Percentiles rank a stretch among this genome's conserved stretches.
Conservation (phyloP, 192 early-diverging fungal species). For the Backusella macrospora region DNA sequence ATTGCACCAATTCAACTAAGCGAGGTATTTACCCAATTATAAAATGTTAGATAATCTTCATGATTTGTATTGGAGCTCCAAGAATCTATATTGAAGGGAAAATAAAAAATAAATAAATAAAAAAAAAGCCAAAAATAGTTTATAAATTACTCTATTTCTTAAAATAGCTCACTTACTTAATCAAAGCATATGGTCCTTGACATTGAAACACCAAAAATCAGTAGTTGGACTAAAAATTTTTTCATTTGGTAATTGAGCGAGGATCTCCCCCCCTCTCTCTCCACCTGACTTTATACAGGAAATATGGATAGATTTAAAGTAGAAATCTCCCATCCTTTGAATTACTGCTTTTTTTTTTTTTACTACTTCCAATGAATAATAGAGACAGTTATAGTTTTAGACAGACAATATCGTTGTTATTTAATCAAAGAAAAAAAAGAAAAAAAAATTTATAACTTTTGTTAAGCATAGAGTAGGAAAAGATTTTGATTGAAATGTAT, state of each 20-base stretch:
- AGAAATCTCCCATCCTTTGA: not conserved
- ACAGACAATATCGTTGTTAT: not conserved
- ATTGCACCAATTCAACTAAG: not conserved
- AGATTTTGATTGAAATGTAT: not conserved
- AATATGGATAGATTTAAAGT: not conserved
- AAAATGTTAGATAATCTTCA: not conserved
- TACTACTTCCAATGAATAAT: slow-evolving; percentile 1
- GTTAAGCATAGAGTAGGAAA: not conserved
- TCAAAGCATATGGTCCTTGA: slow-evolving; percentile 2
- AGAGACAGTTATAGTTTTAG: slow-evolving; percentile 6
- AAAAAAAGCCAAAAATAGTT: not conserved
- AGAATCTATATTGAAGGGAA: not conserved
- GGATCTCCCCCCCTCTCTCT: too few species aligned
- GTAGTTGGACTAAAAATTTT: not conserved
- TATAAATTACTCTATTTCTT: not conserved
- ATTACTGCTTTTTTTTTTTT: not conserved
- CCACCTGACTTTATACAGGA: slow-evolving; percentile 7
- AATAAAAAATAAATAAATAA: not conserved
- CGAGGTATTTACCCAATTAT: not conserved
- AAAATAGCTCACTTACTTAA: slow-evolving; percentile 8
- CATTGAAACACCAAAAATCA: slow-evolving; percentile 7
- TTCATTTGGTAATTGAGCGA: slow-evolving; percentile 1
- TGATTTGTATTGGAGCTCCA: not conserved
- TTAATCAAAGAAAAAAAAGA: not conserved
- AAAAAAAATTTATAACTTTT: slow-evolving; percentile 4